Conservation (phyloP, 331 rosid species). For the Quercus tomentella region DNA sequence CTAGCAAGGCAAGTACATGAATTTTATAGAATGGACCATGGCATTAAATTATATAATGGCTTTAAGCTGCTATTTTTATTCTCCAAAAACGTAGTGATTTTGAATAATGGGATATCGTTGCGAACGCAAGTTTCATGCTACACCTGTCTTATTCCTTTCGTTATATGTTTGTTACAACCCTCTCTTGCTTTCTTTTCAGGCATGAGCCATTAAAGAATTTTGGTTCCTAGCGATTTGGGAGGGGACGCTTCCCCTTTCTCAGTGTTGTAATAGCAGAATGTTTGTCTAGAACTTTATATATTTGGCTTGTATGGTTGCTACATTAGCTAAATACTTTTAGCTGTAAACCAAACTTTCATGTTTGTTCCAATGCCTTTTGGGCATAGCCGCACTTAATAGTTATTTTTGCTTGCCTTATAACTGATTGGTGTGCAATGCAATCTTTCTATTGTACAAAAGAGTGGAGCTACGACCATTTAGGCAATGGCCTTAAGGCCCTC, state of each 20-base stretch:
- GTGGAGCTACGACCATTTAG: not conserved
- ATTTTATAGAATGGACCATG: constrained; percentile 9
- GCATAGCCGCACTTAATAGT: constrained; percentile 4
- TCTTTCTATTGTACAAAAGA: not conserved
- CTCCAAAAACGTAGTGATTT: not conserved
- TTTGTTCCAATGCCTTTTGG: constrained; percentile 15
- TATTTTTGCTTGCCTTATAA: constrained; percentile 20
- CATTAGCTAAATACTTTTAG: constrained; percentile 54
- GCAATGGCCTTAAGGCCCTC: no score
- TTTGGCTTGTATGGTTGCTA: constrained; percentile 50
- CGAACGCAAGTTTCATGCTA: not conserved
- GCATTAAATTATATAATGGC: not conserved
- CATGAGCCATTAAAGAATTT: constrained; percentile 46
- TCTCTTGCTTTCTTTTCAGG: constrained; percentile 32
- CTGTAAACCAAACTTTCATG: constrained; percentile 31
- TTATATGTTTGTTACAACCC: constrained; percentile 8
- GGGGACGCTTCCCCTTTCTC: constrained; percentile 35
- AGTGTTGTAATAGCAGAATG: constrained; percentile 51
- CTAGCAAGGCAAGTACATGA: constrained; percentile 68
- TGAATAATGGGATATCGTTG: not conserved
- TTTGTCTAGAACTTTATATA: constrained; percentile 39
- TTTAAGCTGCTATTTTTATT: not conserved
- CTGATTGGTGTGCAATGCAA: not conserved
- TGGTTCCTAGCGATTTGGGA: constrained; percentile 36
- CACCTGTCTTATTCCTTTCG: not conserved